Conservation (phyloP, 345 rosid species). For the Barbarea vulgaris region DNA sequence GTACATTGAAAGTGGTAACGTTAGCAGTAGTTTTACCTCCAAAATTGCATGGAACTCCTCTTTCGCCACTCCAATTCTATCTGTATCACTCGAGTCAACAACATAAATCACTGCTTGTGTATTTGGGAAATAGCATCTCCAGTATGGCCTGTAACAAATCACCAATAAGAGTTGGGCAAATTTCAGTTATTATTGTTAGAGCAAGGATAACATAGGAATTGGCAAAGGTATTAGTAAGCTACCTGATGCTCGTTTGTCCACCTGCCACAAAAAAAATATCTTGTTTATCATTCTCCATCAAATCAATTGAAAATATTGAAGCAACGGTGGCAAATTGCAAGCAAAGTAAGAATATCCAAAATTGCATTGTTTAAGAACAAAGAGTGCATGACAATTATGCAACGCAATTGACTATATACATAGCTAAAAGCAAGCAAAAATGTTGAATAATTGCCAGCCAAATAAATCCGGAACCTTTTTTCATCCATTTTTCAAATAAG, state of each 20-base stretch:
- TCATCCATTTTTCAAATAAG: background rate
- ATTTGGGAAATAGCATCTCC: slow-evolving; percentile 71
- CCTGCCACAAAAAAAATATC: slow-evolving; percentile 45
- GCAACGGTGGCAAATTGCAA: background rate
- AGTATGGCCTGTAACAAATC: slow-evolving; percentile 54
- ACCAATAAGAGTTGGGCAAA: background rate
- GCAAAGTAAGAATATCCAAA: background rate
- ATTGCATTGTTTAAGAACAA: background rate
- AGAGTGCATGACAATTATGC: background rate
- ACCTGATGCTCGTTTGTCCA: slow-evolving; percentile 72
- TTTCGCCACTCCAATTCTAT: slow-evolving; percentile 53
- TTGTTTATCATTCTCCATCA: background rate
- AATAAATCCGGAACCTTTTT: background rate
- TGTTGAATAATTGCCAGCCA: background rate
- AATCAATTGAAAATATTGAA: too few relatives aligned
- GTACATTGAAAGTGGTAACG: background rate
- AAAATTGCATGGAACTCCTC: slow-evolving; percentile 66
- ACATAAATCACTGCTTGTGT: slow-evolving; percentile 54
- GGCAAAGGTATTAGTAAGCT: background rate
- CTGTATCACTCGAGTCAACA: slow-evolving; percentile 62
- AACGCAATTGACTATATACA: background rate
- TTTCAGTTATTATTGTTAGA: background rate
- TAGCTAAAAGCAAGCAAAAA: background rate
- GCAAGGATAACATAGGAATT: background rate
- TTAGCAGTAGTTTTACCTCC: slow-evolving; percentile 46